Evolutionary conservation across 208 protist species (phyloP), one percentile per base, ranked within the genome.

Genomic region (Acanthamoeba royreba): DNA sequence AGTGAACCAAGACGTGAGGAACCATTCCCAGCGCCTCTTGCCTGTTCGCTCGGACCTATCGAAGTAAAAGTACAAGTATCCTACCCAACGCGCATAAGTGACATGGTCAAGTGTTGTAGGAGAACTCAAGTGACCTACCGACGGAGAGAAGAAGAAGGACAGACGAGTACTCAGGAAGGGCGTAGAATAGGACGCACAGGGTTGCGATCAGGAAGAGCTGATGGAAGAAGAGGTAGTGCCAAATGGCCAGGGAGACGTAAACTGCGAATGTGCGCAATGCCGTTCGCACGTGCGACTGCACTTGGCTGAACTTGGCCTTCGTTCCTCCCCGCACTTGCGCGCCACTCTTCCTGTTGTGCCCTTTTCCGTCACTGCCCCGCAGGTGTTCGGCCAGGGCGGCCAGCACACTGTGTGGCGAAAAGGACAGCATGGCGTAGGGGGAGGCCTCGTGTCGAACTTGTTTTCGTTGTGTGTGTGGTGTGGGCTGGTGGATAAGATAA

Each of bases 191-290:
- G 25, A 17, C 13, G 38, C 17, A 46, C 42, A 33, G 25, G 3
- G 52, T 17, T 4, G 25, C 45, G n/a, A 55, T 53, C 13, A 85
- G 25, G 4, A 85, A n/a, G 74, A 85, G 52, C 74, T 85, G 74
- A 28, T 53, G 45, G 74, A 85, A 85, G 74, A 85, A 85, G 25
- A 85, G 74, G 43, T 53, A 85, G 74, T 85, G 74, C 74, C 74
- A 85, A 22, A 85, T n/a, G 0, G 45, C 31, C n/a, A 85, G 38
- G 42, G 74, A 85, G 19, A 49, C 74, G 8, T 52, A 52, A 15
- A 85, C 74, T 5, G 45, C 38, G 25, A 33, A 35, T 25, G 74
- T 46, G n/a, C 45, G 38, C 74, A 85, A 33, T 22, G 74, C 43
- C 11, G 2, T 7, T 8, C 28, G 31, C 38, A 53, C 52, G 13